Evolutionary conservation across 345 rosid genomes (phyloP), one percentile per base, ranked within the genome.

Genomic region (Conringia planisiliqua): DNA sequence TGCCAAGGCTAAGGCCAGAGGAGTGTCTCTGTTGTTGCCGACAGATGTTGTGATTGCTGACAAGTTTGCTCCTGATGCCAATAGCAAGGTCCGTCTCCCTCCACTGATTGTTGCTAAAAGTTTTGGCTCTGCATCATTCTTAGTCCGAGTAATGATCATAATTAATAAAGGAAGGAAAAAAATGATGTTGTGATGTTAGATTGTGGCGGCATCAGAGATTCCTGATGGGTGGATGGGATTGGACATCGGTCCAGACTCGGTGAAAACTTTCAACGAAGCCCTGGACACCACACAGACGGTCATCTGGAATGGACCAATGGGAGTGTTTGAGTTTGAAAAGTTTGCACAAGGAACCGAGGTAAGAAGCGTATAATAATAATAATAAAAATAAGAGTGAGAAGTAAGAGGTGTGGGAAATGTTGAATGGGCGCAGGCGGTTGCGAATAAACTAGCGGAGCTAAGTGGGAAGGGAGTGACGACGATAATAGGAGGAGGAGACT

Each of bases 271-370:
- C 84, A 78, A 71, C 35, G 86, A 84, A 70, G 78, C 89, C 55
- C 57, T 93, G 75, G 97, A 88, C 61, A 83, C 86, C 3, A 86
- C 97, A 52, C 82, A 93, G 66, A 88, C 98, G 35, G 59, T 93
- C 24, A 93, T 93, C 35, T 93, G 98, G 98, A 93, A 93, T 76
- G 98, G 98, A 82, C 98, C 98, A 3, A 90, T 90, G 98, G 97
- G 98, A 59, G 98, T 93, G 47, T 90, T 93, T 38, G 98, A 93
- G 84, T 85, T 93, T 4, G 93, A 93, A 2, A 90, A 90, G 81
- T 93, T 93, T 72, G 98, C 98, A 1, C 83, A 56, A 4, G 98
- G 98, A 79, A 93, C 98, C 24, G 96, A 86, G 85, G 98, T 93
- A 82, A 39, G 77, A 29, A 39, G 5, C 4, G 4, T 39, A 11